These are phyloP conservation scores for Stachybotrys echinatus DNA, from an alignment of 2,329 filamentous ascomycete species.

Conservation along the genomic window DNA sequence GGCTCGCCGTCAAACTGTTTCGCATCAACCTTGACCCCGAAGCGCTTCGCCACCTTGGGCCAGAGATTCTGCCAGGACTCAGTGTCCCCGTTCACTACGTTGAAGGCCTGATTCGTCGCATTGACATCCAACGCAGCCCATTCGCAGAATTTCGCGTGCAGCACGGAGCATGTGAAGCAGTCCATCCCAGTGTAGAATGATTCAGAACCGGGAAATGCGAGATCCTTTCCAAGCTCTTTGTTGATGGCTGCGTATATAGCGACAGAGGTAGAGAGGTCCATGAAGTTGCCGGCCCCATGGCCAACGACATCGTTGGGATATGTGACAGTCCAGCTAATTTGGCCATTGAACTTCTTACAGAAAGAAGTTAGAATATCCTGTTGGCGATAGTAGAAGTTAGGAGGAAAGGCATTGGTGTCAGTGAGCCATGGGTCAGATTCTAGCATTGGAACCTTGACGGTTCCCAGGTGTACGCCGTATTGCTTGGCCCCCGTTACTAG, in stretches of 20 bases:
- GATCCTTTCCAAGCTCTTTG: conserved; percentile 23
- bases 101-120: background rate
- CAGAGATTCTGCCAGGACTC: conserved; percentile 1
- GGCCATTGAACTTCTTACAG: background rate
- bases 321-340: conserved; percentile 20
- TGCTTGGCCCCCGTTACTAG: conserved; percentile 1
- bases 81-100: background rate
- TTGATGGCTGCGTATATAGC: conserved; percentile 33
- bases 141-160: conserved; percentile 29
- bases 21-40: background rate
- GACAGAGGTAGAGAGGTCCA: conserved; percentile 33
- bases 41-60: background rate
- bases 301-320: conserved; percentile 28
- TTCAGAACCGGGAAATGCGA: conserved; percentile 27
- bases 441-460: background rate
- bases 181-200: conserved; percentile 28
- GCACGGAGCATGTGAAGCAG: conserved; percentile 21
- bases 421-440: conserved; percentile 1
- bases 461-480: background rate
- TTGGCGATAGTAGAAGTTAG: conserved; percentile 2
- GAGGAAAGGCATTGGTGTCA: background rate
- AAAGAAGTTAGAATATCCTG: background rate
- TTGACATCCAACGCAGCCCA: conserved; percentile 20
- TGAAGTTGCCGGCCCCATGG: conserved; percentile 26
- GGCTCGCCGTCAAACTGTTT: background rate